These are phyloP conservation scores for Microsporum ferrugineum DNA, from an alignment of 2,329 filamentous ascomycete genomes.

Conservation along the genomic window DNA sequence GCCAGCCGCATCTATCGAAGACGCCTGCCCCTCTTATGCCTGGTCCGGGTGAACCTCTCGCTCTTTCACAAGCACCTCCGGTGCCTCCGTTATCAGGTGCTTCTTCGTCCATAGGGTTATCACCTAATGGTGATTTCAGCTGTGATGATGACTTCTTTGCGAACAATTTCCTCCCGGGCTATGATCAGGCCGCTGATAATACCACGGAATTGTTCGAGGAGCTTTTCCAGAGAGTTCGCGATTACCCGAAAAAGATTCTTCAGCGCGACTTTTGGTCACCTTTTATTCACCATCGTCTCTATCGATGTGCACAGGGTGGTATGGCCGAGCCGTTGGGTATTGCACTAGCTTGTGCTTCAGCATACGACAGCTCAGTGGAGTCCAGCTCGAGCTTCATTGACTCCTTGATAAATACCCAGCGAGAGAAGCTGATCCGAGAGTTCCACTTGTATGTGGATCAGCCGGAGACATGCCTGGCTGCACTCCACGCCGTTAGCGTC, in stretches of 20 bases:
- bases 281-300: constrained; percentile 1
- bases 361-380: background rate
- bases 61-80: background rate
- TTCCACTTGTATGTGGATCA: constrained; percentile 2
- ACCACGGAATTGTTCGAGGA: background rate
- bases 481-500: constrained; percentile 1
- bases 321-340: constrained; percentile 3
- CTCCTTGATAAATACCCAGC: constrained; percentile 3
- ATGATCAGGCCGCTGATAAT: background rate
- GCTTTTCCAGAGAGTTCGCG: background rate
- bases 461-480: background rate
- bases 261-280: constrained; percentile 2
- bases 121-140: background rate
- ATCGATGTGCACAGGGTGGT: constrained; percentile 1
- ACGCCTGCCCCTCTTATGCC: background rate
- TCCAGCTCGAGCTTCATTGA: background rate
- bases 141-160: background rate
- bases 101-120: background rate
- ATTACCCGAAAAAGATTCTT: constrained; percentile 1
- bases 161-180: background rate
- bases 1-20: background rate
- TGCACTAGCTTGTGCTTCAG: constrained; percentile 1
- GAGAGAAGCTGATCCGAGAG: constrained; percentile 5
- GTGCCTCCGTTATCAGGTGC: background rate
- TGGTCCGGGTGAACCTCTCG: background rate